phyloP scores from a whole-genome alignment of 768 basidiomycete species.

The Epithele typhae region DNA sequence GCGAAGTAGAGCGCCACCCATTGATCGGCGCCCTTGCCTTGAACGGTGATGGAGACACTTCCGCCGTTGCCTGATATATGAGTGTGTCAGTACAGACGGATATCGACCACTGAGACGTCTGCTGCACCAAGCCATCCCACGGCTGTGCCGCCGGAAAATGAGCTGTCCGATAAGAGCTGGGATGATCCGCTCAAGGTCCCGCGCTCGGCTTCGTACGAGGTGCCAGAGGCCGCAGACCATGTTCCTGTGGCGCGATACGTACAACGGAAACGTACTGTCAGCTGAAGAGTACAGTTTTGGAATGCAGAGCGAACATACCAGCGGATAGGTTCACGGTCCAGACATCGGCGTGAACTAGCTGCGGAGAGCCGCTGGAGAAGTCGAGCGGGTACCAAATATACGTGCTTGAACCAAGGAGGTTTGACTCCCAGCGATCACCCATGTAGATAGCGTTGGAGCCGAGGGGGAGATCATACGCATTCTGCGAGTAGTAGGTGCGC shows the following conservation, averaged over 20 bases:
- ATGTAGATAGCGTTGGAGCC: slow-evolving; percentile 52
- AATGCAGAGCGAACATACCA: slow-evolving; percentile 22
- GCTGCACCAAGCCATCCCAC: slow-evolving; percentile 51
- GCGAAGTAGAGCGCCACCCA: slow-evolving; percentile 62
- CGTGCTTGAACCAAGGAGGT: slow-evolving; percentile 48
- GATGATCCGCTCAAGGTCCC: slow-evolving; percentile 47
- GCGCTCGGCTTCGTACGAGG: slow-evolving; percentile 51
- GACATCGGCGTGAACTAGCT: slow-evolving; percentile 51
- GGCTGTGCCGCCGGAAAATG: slow-evolving; percentile 49
- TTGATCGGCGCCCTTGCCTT: slow-evolving; percentile 48
- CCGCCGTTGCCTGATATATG: slow-evolving; percentile 51
- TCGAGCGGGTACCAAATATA: slow-evolving; percentile 62
- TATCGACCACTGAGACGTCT: neutral
- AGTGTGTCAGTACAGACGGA: no score
- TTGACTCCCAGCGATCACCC: slow-evolving; percentile 60
- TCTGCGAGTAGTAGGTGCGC: slow-evolving; percentile 60
- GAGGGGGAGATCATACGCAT: slow-evolving; percentile 48
- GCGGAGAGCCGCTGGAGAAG: slow-evolving; percentile 50
- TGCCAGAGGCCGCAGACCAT: slow-evolving; percentile 45
- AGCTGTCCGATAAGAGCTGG: slow-evolving; percentile 34
- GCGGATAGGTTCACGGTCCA: slow-evolving; percentile 50
- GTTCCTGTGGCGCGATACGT: slow-evolving; percentile 30
- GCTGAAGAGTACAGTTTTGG: neutral
- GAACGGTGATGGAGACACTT: slow-evolving; percentile 50
- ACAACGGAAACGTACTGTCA: neutral